Evolutionary conservation across 345 rosid genomes (phyloP), one percentile per base, ranked within the genome.

Genomic region (Diplotaxis tenuifolia): DNA sequence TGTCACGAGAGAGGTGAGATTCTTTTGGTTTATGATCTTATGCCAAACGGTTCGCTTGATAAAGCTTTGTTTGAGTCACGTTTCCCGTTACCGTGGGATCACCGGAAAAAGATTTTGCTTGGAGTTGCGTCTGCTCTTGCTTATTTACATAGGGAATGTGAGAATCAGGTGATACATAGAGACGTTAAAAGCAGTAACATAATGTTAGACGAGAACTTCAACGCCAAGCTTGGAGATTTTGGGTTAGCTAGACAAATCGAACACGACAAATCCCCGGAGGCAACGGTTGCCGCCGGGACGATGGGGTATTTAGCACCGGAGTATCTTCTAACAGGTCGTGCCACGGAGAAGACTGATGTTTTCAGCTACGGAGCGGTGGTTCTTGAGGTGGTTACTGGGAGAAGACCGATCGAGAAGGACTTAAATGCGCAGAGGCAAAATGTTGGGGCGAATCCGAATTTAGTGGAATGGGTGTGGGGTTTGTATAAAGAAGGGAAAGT

Each of bases 1-100:
- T 95, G 99, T 28, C 97, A 90, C 50, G 97, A 95, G 77, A 92
- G 84, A 82, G 96, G 96, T 9, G 98, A 95, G 71, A 90, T 95
- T 72, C 67, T 92, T 20, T 65, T 95, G 21, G 99, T 95, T 0
- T 95, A 92, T 21, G 99, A 95, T 74, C 81, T 92, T n/a, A 95
- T 95, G 99, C 89, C 96, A 1, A 95, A 95, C 49, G 97, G 99
- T 31, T 69, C 80, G 3, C 82, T 86, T 5, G 90, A 86, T 47
- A 84, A 83, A 58, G 88, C 82, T 0, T 64, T 86, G 73, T 83
- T 79, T 1, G 86, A 82, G 63, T 73, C 88, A 7, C 57, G 85
- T 12, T 73, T 75, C 10, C 38, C 81, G 6, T 62, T 86, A 62
- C 76, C 85, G 21, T 86, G 90, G 90, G 77, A 77, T 53, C 83